Conservation (phyloP, 2,329 filamentous ascomycete species). For the Aspergillus puulaauensis region DNA sequence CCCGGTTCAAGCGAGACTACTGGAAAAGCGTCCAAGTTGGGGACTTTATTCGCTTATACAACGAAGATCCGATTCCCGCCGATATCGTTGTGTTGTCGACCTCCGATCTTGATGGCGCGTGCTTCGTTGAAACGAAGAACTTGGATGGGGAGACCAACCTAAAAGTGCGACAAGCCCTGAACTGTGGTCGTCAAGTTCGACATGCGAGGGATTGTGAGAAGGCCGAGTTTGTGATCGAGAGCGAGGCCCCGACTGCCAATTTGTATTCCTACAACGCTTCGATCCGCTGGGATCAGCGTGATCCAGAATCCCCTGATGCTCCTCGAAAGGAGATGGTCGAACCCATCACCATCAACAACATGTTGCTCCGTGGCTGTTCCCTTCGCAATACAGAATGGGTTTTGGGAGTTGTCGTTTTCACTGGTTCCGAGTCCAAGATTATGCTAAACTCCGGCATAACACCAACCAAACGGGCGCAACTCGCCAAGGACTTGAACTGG, state of each 20-base stretch:
- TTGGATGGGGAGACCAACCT: slow-evolving; percentile 96
- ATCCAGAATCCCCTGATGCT: slow-evolving; percentile 62
- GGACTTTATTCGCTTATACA: slow-evolving; percentile 95
- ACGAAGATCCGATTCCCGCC: slow-evolving; percentile 90
- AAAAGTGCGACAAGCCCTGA: slow-evolving; percentile 88
- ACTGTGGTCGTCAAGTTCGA: slow-evolving; percentile 76
- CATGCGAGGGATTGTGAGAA: slow-evolving; percentile 92
- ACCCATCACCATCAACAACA: slow-evolving; percentile 90
- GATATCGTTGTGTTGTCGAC: slow-evolving; percentile 91
- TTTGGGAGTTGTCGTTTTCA: slow-evolving; percentile 88
- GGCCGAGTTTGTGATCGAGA: slow-evolving; percentile 83
- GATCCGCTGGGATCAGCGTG: slow-evolving; percentile 77
- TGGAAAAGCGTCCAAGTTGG: slow-evolving; percentile 97
- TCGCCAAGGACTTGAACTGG: slow-evolving; percentile 92
- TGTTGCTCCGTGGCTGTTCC: slow-evolving; percentile 89
- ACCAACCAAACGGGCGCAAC: slow-evolving; percentile 86
- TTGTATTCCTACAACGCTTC: slow-evolving; percentile 93
- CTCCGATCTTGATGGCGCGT: slow-evolving; percentile 89
- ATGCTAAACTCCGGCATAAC: slow-evolving; percentile 98
- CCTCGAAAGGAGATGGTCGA: slow-evolving; percentile 79
- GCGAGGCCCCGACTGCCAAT: slow-evolving; percentile 87
- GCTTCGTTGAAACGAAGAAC: slow-evolving; percentile 98
- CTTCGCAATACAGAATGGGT: slow-evolving; percentile 96
- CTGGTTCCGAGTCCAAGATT: slow-evolving; percentile 94
- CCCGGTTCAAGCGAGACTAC: slow-evolving; percentile 84